Base-by-base conservation (phyloP, 2,329 filamentous ascomycete genomes). In the Sporothrix luriei region DNA sequence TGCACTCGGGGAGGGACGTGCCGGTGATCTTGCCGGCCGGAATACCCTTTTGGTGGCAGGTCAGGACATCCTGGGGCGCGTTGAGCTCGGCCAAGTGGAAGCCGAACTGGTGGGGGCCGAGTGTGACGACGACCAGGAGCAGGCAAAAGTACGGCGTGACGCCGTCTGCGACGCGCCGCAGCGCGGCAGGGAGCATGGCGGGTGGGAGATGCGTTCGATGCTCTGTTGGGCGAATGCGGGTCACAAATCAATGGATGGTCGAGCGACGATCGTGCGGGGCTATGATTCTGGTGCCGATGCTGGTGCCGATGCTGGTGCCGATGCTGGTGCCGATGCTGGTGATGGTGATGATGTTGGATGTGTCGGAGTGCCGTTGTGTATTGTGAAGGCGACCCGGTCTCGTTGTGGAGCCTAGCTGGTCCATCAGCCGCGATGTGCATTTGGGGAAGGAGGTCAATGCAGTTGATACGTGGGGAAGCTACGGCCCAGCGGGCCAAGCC, bases 31-130 rank as follows among this genome's bases (percentile, higher is more conserved):
- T 72, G 73, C 24, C 74, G 74, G 69, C 13, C 14, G 14, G 78
- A 66, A 81, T 79, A 64, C 80, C 78, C 73, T 81, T 80, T 73
- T 88, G 88, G 74, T 88, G 88, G 82, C 95, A 98, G 70, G 92
- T 96, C 75, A 99, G 91, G 76, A 96, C 92, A 83, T 94, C 90
- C 84, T 97, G 90, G 10, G 95, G 95, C 10, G 94, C 93, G 79
- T 99, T 99, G 73, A 99, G 87, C 79, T 98, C 95, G 75, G 93
- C 92, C 94, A 98, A 80, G 80, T 98, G 94, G 80, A 92, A 97
- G 72, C 95, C 95, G 78, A 97, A 99, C 76, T 97, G 93, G 57
- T 98, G 85, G 1, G 95, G 93, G 0, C 94, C 95, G 21, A 97
- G 81, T 0, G 93, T 96, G 55, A 91, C 88, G 71, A 94, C 84